Evolutionary conservation across 2,329 filamentous ascomycete species (phyloP), one percentile per base, ranked within the genome.

Genomic region (Aspergillus fijiensis): DNA sequence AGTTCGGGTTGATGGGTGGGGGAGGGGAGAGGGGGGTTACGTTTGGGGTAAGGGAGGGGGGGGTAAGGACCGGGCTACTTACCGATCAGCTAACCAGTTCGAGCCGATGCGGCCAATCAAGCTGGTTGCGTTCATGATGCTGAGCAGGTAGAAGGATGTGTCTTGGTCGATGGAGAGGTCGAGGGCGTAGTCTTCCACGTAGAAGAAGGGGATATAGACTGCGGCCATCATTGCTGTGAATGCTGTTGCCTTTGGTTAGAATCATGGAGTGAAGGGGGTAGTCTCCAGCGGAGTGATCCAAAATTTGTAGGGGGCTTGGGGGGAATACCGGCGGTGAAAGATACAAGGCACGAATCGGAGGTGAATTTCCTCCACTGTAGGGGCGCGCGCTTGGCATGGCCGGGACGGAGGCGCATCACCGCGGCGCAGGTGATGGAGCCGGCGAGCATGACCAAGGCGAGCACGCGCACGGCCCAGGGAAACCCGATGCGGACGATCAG

Each of bases 91-190:
- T n/a, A 45, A 16, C 39, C 39, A 45, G 16, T 45, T 45, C 14
- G 39, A 45, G 14, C 39, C 63, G 1, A 83, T 69, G 4, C 81
- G 76, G 0, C 81, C 81, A 5, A 79, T 70, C n/a, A 82, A 68
- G 2, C 78, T 78, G 4, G 77, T 74, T 2, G 76, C 79, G 68
- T 82, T 83, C 57, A 82, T 72, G 48, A 82, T 77, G 4, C 80
- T 70, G 2, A 83, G 65, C 2, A 82, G 68, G 58, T 56, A 35
- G 29, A 56, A 56, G 16, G 54, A 16, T 27, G 49, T 56, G 27
- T 56, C 58, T 0, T 82, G 83, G 9, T 69, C 68, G 7, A 85
- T 57, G 49, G 74, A 60, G 0, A 75, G 70, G 25, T 62, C 55
- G 1, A 76, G 57, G 3, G 78, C 75, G 54, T 77, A 80, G 7